phyloP scores from a whole-genome alignment of 371 early-diverging fungal species.

The Mycotypha africana region DNA sequence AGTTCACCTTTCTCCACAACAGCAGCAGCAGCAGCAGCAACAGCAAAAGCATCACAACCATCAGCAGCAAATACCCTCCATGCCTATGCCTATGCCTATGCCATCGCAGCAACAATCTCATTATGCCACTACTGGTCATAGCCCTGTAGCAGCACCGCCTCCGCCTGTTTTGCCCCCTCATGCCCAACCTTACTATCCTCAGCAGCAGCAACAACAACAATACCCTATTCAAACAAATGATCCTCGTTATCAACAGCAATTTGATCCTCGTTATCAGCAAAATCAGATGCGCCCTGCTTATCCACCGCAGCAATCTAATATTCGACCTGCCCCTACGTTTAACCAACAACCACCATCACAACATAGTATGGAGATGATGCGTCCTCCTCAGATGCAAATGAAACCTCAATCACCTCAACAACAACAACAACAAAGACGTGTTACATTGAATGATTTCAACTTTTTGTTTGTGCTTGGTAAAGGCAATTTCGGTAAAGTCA shows the following conservation, averaged over 20 bases:
- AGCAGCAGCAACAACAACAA: constrained; percentile 18
- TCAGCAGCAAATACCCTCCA: not conserved
- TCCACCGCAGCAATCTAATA: no score
- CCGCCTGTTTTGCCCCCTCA: constrained; percentile 18
- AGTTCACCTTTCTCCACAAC: not conserved
- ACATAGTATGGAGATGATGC: no score
- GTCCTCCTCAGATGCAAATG: no score
- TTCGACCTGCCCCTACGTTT: no score
- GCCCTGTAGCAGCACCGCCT: constrained; percentile 1
- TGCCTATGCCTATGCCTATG: not conserved
- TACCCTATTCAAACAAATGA: constrained; percentile 16
- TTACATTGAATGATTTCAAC: constrained; percentile 78
- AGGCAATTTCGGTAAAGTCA: constrained; percentile 98
- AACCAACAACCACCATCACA: no score
- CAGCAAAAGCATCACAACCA: not conserved
- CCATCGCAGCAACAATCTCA: not conserved
- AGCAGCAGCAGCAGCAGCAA: not conserved
- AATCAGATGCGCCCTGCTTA: no score
- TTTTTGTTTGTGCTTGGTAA: constrained; percentile 94
- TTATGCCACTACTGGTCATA: not conserved
- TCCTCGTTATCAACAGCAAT: constrained; percentile 12
- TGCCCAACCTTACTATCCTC: constrained; percentile 14
- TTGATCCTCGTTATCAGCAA: constrained; percentile 10
- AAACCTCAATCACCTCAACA: constrained; percentile 1
- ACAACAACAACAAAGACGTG: constrained; percentile 10